Evolutionary conservation across 2,329 filamentous ascomycete genomes (phyloP).

Genomic region (Aureobasidium sp.): DNA sequence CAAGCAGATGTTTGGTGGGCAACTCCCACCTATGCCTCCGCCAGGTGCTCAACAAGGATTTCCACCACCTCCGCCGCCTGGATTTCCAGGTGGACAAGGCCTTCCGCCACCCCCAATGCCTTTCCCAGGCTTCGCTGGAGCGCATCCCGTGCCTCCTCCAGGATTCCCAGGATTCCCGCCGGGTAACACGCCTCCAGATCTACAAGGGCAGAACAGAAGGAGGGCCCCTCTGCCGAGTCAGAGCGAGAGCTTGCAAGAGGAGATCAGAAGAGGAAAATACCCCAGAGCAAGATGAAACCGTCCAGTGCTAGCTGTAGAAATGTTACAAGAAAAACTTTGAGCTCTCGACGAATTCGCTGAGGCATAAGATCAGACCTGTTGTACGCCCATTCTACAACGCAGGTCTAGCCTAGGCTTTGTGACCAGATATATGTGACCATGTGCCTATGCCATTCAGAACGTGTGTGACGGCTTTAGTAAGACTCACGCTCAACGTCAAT

Average conservation of each 20-base stretch:
- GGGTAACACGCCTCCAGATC: background rate
- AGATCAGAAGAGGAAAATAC: constrained; percentile 57
- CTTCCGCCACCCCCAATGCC: constrained; percentile 27
- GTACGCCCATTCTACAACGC: background rate
- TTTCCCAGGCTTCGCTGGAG: constrained; percentile 20
- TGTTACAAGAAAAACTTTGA: background rate
- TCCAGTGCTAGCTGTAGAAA: background rate
- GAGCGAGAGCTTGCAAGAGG: constrained; percentile 70
- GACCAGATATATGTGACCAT: background rate
- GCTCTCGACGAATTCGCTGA: background rate
- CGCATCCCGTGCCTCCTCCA: constrained; percentile 22
- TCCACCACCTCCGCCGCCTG: constrained; percentile 26
- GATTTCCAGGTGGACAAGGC: constrained; percentile 18
- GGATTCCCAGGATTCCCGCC: constrained; percentile 25
- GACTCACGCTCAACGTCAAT: background rate
- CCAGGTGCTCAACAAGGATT: constrained; percentile 18
- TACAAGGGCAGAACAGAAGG: constrained; percentile 38
- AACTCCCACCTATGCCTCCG: constrained; percentile 25
- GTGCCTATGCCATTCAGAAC: background rate
- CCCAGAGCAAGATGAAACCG: constrained; percentile 26
- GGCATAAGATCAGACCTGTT: background rate
- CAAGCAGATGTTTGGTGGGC: constrained; percentile 26
- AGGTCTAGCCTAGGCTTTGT: background rate
- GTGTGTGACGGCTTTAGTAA: background rate
- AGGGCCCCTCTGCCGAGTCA: constrained; percentile 73